These are phyloP conservation scores for Nidularia sp. DNA, from an alignment of 768 basidiomycete genomes.

Conservation along the genomic window DNA sequence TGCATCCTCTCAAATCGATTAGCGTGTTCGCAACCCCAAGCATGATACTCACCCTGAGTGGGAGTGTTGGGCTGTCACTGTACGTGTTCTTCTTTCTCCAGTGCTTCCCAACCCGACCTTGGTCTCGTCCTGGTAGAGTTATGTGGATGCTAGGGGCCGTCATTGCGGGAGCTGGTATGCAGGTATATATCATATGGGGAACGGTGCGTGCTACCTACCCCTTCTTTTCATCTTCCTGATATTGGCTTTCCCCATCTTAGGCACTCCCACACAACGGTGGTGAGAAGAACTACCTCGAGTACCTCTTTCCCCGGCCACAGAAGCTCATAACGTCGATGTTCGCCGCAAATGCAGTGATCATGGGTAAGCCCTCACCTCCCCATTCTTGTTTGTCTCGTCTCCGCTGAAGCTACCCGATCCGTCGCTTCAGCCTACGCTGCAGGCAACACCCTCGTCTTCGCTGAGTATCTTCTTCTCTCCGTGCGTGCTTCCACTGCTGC, in stretches of 20 bases:
- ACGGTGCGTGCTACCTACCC: slow-evolving; percentile 15
- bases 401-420: background rate
- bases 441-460: slow-evolving; percentile 43
- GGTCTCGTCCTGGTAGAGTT: slow-evolving; percentile 9
- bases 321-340: slow-evolving; percentile 49
- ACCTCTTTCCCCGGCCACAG: slow-evolving; percentile 46
- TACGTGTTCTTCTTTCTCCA: slow-evolving; percentile 4
- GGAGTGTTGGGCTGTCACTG: slow-evolving; percentile 28
- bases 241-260: slow-evolving; percentile 11
- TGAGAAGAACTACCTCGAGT: slow-evolving; percentile 64
- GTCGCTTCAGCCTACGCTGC: slow-evolving; percentile 16
- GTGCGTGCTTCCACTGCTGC: slow-evolving; percentile 4
- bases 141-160: slow-evolving; percentile 32
- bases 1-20: background rate
- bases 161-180: slow-evolving; percentile 28
- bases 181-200: slow-evolving; percentile 32
- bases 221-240: background rate
- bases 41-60: slow-evolving; percentile 21
- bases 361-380: slow-evolving; percentile 18
- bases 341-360: slow-evolving; percentile 42
- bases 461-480: slow-evolving; percentile 32
- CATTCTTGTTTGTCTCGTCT: background rate
- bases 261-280: slow-evolving; percentile 54
- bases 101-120: background rate
- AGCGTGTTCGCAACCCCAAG: slow-evolving; percentile 34